phyloP scores from a whole-genome alignment of 2,329 filamentous ascomycete species.

The Trichoderma sp. region DNA sequence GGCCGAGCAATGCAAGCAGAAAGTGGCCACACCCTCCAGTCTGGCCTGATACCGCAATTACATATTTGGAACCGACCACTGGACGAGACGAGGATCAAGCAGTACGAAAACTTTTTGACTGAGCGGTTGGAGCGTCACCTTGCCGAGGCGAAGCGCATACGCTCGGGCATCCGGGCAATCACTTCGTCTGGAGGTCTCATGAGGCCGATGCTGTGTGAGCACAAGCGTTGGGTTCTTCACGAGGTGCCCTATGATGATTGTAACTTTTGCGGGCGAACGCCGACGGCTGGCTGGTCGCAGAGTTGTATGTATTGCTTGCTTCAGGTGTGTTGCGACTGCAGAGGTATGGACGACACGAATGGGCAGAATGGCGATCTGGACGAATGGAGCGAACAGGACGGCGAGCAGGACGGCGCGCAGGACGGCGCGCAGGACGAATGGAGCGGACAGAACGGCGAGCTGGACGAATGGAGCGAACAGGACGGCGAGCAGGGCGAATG shows the following conservation, averaged over 20 bases:
- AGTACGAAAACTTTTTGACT: neutral
- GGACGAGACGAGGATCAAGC: neutral
- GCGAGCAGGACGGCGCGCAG: too few relatives aligned
- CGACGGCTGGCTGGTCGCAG: neutral
- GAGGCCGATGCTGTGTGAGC: neutral
- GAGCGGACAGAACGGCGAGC: too few relatives aligned
- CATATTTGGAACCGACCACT: too few relatives aligned
- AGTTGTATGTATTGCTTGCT: neutral
- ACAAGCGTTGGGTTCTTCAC: neutral
- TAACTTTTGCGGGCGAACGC: neutral
- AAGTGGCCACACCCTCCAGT: neutral
- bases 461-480: too few relatives aligned
- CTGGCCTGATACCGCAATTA: neutral
- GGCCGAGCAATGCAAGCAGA: neutral
- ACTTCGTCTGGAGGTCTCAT: neutral
- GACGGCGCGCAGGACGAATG: too few relatives aligned
- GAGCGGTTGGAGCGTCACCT: neutral
- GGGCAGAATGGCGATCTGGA: neutral
- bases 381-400: too few relatives aligned
- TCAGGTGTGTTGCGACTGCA: neutral
- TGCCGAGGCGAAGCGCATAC: neutral
- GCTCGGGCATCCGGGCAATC: neutral
- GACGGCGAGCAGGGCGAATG: too few relatives aligned
- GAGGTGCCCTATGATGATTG: too few relatives aligned
- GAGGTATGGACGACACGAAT: neutral